These are phyloP conservation scores for Cynanchum wilfordii DNA, from an alignment of 257 asterid genomes.

Conservation along the genomic window DNA sequence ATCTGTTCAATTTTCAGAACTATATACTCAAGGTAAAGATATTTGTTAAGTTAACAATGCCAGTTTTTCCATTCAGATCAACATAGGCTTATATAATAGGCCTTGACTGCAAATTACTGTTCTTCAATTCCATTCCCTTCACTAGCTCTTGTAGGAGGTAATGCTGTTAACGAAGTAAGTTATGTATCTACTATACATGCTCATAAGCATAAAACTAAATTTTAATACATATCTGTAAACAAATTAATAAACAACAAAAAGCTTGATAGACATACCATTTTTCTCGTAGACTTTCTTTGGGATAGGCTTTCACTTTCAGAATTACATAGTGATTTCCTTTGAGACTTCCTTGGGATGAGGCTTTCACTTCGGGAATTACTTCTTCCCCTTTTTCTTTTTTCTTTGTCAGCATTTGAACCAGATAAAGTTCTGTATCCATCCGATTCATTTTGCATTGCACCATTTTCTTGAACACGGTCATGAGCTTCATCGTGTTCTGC, in stretches of 20 bases:
- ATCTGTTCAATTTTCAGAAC: not conserved
- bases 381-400: conserved; percentile 21
- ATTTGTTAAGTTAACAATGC: not conserved
- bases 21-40: not conserved
- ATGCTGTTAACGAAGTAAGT: not conserved
- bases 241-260: conserved; percentile 9
- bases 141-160: not conserved
- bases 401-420: conserved; percentile 15
- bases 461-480: conserved; percentile 14
- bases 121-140: not conserved
- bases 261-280: conserved; percentile 34
- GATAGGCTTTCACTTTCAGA: conserved; percentile 19
- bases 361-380: conserved; percentile 21
- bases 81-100: not conserved
- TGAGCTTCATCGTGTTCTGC: conserved; percentile 19
- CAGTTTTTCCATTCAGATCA: not conserved
- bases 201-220: not conserved
- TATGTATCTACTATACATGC: not conserved
- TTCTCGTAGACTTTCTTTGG: conserved; percentile 25
- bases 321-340: conserved; percentile 26
- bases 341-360: conserved; percentile 17
- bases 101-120: not conserved
- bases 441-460: conserved; percentile 18
- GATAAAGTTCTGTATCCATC: conserved; percentile 5
- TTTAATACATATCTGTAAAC: not conserved